phyloP scores from a whole-genome alignment of 108 stramenopile genomes.

The Thalassiosira profunda region DNA sequence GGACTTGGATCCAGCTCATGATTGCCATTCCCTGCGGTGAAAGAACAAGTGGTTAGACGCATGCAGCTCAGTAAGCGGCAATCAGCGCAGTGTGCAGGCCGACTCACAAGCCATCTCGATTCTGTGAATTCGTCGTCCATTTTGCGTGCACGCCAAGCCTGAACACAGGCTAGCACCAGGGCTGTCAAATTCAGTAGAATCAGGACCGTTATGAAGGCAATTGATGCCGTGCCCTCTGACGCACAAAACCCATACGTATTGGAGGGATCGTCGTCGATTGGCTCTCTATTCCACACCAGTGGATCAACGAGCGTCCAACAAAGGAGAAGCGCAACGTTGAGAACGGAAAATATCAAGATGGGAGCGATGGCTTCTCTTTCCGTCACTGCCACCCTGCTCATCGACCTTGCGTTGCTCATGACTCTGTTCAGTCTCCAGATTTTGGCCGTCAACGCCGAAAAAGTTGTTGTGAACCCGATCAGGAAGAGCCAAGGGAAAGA shows the following conservation, averaged over 20 bases:
- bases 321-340: conserved; percentile 5
- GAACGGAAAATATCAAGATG: conserved; percentile 39
- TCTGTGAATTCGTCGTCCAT: no score
- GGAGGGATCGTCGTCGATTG: no score
- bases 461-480: conserved; percentile 39
- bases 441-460: conserved; percentile 29
- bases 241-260: no score
- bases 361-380: conserved; percentile 51
- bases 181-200: conserved; percentile 35
- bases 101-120: no score
- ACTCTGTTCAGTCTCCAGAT: conserved; percentile 14
- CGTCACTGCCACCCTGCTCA: conserved; percentile 52
- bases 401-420: conserved; percentile 17
- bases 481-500: conserved; percentile 31
- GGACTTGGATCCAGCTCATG: no score
- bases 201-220: conserved; percentile 32
- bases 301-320: conserved; percentile 3
- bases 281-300: background rate
- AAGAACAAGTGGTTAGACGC: no score
- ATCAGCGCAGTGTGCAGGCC: no score
- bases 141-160: conserved; percentile 50
- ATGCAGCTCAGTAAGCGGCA: no score
- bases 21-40: no score
- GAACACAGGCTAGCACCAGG: conserved; percentile 34
- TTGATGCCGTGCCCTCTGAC: no score